phyloP scores from a whole-genome alignment of 2,329 filamentous ascomycete species.

The Phaeosphaeria sp. region DNA sequence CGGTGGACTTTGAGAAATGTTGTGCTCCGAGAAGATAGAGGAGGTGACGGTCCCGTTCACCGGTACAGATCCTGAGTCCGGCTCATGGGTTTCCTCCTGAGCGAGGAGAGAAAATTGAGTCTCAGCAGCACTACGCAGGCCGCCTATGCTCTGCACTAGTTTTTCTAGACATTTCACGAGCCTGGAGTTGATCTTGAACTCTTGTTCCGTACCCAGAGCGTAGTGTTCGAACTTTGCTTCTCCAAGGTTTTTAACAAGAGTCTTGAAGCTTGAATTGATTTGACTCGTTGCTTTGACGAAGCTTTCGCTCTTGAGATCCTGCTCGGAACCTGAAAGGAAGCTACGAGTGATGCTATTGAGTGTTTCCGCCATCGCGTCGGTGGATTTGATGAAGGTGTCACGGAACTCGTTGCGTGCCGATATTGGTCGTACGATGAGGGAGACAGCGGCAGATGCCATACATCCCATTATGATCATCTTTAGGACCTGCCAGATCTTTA shows the following conservation, averaged over 20 bases:
- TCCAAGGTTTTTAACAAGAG: conserved; percentile 76
- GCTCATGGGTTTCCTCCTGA: conserved; percentile 55
- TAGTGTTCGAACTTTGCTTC: conserved; percentile 93
- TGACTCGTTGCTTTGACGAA: conserved; percentile 67
- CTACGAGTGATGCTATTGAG: conserved; percentile 80
- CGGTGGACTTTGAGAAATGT: conserved; percentile 31
- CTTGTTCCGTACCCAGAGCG: conserved; percentile 75
- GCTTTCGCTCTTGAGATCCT: conserved; percentile 71
- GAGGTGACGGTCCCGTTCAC: conserved; percentile 30
- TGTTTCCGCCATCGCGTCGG: conserved; percentile 79
- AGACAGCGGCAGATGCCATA: conserved; percentile 56
- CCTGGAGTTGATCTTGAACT: conserved; percentile 79
- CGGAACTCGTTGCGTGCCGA: conserved; percentile 78
- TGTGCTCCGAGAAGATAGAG: conserved; percentile 31
- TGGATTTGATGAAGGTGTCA: conserved; percentile 74
- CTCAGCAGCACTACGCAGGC: conserved; percentile 84
- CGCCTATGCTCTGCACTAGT: conserved; percentile 87
- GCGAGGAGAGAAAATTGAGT: conserved; percentile 87
- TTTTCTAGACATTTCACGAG: conserved; percentile 85
- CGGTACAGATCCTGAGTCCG: conserved; percentile 17
- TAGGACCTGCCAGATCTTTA: conserved; percentile 76
- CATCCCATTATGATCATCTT: conserved; percentile 64
- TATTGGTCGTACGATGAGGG: conserved; percentile 77
- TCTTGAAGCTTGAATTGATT: conserved; percentile 71
- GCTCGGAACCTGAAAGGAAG: conserved; percentile 82